Percentiles rank a stretch among this genome's conserved stretches.
phyloP scores from a whole-genome alignment of 352 stramenopile genomes.

The Pythium rishiriense region DNA sequence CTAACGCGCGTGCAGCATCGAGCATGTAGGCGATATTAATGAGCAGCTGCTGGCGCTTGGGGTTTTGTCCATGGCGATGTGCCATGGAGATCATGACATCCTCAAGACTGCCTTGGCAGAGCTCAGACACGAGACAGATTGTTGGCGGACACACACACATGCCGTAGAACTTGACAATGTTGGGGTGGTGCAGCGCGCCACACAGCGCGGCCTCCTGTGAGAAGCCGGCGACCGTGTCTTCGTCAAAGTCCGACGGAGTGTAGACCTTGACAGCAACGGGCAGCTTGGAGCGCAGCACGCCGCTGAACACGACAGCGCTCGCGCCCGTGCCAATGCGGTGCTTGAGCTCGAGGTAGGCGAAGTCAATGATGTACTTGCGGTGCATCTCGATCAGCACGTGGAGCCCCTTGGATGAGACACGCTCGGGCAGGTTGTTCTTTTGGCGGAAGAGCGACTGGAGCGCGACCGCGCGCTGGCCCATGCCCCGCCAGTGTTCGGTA shows the following conservation, averaged over 20 bases:
- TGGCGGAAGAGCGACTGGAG: slow-evolving; percentile 32
- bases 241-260: slow-evolving; percentile 38
- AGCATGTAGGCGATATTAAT: slow-evolving; percentile 42
- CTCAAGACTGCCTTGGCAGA: slow-evolving; percentile 49
- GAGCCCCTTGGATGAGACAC: slow-evolving; percentile 46
- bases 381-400: slow-evolving; percentile 75
- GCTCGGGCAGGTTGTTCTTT: slow-evolving; percentile 33
- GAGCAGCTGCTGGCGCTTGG: slow-evolving; percentile 32
- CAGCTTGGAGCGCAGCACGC: slow-evolving; percentile 31
- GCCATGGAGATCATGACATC: slow-evolving; percentile 23
- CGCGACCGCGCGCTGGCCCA: slow-evolving; percentile 25
- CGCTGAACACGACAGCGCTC: slow-evolving; percentile 50
- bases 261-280: slow-evolving; percentile 61
- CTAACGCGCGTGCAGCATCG: slow-evolving; percentile 42
- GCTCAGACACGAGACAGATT: slow-evolving; percentile 55
- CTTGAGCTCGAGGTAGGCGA: slow-evolving; percentile 61
- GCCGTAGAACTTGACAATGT: slow-evolving; percentile 51
- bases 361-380: slow-evolving; percentile 76
- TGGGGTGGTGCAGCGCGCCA: slow-evolving; percentile 41
- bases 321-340: slow-evolving; percentile 42
- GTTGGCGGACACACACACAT: slow-evolving; percentile 55
- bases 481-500: slow-evolving; percentile 31
- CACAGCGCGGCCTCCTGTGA: slow-evolving; percentile 48
- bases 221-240: slow-evolving; percentile 44
- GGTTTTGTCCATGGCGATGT: not conserved